Evolutionary conservation across 495 filamentous ascomycete genomes (phyloP), one percentile per base, ranked within the genome.

Genomic region (Lichina pygmaea): DNA sequence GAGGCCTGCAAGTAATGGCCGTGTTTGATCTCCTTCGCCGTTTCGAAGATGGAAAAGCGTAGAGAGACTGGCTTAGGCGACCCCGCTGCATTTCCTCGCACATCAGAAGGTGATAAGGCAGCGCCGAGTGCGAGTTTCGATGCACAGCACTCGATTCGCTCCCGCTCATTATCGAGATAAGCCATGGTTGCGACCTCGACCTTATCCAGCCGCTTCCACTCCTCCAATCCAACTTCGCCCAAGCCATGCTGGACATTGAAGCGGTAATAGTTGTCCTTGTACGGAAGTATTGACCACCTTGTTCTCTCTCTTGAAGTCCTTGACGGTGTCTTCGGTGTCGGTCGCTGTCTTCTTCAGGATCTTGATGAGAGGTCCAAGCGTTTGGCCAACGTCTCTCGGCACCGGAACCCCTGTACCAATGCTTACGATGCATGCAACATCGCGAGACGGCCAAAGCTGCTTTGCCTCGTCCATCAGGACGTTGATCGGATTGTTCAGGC

Each of bases 401-500:
- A 6, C 7, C 7, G 15, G 33, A 16, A 24, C 34, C 7, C 48
- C 48, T 0, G 48, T 49, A 15, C 48, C 48, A 17, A 49, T 45
- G 39, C 48, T 49, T 7, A 47, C 36, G 17, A 47, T 42, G n/a
- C 46, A 40, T 11, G 33, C 36, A 15, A 40, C 13, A 8, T 39
- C 36, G 9, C 36, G 32, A 16, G 33, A 34, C 6, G 15, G n/a
- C 44, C 36, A 48, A 15, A 41, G 47, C 15, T 16, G 16, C 16
- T 5, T 41, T 24, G 46, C 49, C 32, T 51, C 49, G 7, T 50
- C 36, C 9, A 39, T 7, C 5, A 51, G 3, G 1, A 7, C 11
- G 15, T 40, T 16, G 10, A 42, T 45, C 33, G 49, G 49, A 45
- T 50, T 51, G 15, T 51, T 51, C n/a, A 32, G 39, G n/a, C 47